Evolutionary conservation across 2,329 filamentous ascomycete genomes (phyloP).

Genomic region (Ascochyta rabiei): DNA sequence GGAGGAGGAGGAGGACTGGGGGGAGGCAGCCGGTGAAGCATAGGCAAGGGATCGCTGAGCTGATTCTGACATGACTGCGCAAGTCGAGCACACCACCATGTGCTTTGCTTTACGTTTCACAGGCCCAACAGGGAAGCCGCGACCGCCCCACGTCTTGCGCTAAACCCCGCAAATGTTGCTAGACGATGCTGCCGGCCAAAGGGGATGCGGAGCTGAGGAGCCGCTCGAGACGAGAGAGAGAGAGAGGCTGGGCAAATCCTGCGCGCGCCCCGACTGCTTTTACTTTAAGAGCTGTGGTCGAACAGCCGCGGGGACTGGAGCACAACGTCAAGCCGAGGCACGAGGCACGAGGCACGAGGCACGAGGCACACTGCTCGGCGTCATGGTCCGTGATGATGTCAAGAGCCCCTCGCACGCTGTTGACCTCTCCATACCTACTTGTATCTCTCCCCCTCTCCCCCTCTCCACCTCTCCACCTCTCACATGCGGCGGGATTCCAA

Average conservation of each 20-base stretch:
- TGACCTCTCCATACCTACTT: background rate
- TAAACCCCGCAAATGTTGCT: constrained; percentile 34
- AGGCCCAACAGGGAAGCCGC: constrained; percentile 25
- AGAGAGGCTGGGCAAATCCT: constrained; percentile 3
- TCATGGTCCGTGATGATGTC: constrained; percentile 27
- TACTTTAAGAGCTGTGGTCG: constrained; percentile 22
- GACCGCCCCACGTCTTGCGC: constrained; percentile 22
- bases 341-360: constrained; percentile 28
- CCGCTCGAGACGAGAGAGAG: constrained; percentile 13
- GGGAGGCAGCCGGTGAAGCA: constrained; percentile 7
- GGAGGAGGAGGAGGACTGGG: constrained; percentile 17
- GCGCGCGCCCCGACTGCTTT: constrained; percentile 18
- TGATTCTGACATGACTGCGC: constrained; percentile 35
- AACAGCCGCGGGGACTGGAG: constrained; percentile 12
- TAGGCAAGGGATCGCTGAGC: constrained; percentile 18
- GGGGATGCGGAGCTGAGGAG: constrained; percentile 27
- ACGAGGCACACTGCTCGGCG: constrained; percentile 10
- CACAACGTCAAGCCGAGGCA: constrained; percentile 35
- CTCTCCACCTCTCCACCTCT: constrained; percentile 14
- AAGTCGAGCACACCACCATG: constrained; percentile 21
- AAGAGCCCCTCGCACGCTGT: constrained; percentile 10
- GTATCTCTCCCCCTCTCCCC: too few relatives aligned
- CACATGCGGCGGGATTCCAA: constrained; percentile 28
- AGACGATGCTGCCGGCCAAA: constrained; percentile 19
- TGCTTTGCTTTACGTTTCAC: constrained; percentile 31